Conservation (phyloP, 345 rosid species). For the Acer negundo region DNA sequence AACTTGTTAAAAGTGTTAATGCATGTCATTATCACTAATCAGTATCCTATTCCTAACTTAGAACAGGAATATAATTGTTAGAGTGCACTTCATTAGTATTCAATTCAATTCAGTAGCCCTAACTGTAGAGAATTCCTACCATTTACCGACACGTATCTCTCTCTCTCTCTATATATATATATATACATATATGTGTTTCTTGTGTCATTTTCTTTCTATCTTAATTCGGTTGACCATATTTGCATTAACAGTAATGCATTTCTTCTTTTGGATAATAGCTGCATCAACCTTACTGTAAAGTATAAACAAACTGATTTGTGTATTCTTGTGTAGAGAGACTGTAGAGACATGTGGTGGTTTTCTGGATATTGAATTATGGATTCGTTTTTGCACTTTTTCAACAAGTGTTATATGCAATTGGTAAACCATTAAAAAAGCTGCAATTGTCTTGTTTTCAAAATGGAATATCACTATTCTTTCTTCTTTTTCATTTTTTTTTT, state of each 20-base stretch:
- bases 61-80: neutral
- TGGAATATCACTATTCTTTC: neutral
- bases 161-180: neutral
- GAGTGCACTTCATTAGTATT: slow-evolving; percentile 4
- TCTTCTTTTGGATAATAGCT: slow-evolving; percentile 18
- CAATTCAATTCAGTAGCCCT: neutral
- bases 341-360: neutral
- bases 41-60: neutral
- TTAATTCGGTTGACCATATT: slow-evolving; percentile 5
- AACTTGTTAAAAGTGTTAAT: neutral
- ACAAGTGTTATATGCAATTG: neutral
- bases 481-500: too few relatives aligned
- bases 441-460: slow-evolving; percentile 8
- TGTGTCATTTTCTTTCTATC: slow-evolving; percentile 11
- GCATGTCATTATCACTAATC: neutral
- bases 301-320: neutral
- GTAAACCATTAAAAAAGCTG: slow-evolving; percentile 1
- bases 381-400: neutral
- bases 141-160: slow-evolving; percentile 30
- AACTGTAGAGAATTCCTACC: slow-evolving; percentile 6
- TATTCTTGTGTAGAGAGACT: slow-evolving; percentile 5
- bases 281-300: neutral
- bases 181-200: neutral
- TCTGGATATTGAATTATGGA: neutral
- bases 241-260: neutral